Percentiles rank a stretch among this genome's conserved stretches.
phyloP scores from a whole-genome alignment of 2,329 filamentous ascomycete genomes.

The Cladophialophora bantiana region DNA sequence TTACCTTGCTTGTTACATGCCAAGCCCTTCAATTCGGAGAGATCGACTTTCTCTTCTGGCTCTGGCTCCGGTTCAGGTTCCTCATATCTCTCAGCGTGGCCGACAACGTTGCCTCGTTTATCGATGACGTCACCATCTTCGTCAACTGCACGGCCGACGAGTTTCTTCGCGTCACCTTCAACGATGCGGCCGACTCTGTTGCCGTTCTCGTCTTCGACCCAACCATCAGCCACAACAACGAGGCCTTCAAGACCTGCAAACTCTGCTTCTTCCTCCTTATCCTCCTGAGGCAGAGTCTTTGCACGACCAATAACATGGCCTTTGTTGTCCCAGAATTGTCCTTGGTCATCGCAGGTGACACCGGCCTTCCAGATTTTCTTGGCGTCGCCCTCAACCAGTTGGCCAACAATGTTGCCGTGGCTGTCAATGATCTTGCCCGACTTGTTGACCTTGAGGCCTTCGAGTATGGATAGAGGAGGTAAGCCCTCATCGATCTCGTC shows the following conservation, averaged over 20 bases:
- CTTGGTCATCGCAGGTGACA: conserved; percentile 60
- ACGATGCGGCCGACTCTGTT: conserved; percentile 59
- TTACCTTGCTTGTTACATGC: conserved; percentile 65
- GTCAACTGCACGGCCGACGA: conserved; percentile 65
- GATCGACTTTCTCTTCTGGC: conserved; percentile 53
- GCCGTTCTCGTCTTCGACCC: conserved; percentile 57
- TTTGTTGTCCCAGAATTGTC: conserved; percentile 69
- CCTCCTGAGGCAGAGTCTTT: conserved; percentile 52
- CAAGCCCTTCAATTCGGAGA: conserved; percentile 62
- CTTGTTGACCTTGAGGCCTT: conserved; percentile 54
- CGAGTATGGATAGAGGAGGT: conserved; percentile 47
- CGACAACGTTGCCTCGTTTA: conserved; percentile 67
- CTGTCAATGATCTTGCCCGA: conserved; percentile 53
- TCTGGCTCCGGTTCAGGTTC: conserved; percentile 61
- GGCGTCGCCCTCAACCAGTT: conserved; percentile 67
- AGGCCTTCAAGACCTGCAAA: conserved; percentile 57
- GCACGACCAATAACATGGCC: conserved; percentile 70
- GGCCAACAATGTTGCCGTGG: conserved; percentile 60
- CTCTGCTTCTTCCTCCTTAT: conserved; percentile 49
- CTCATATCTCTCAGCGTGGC: conserved; percentile 60
- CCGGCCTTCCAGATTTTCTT: conserved; percentile 63
- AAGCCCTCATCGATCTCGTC: conserved; percentile 43
- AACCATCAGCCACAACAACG: conserved; percentile 56
- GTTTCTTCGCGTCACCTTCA: conserved; percentile 66
- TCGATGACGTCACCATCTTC: conserved; percentile 69